phyloP scores from a whole-genome alignment of 164 flowering plant genomes.

The Vitis cinerea region DNA sequence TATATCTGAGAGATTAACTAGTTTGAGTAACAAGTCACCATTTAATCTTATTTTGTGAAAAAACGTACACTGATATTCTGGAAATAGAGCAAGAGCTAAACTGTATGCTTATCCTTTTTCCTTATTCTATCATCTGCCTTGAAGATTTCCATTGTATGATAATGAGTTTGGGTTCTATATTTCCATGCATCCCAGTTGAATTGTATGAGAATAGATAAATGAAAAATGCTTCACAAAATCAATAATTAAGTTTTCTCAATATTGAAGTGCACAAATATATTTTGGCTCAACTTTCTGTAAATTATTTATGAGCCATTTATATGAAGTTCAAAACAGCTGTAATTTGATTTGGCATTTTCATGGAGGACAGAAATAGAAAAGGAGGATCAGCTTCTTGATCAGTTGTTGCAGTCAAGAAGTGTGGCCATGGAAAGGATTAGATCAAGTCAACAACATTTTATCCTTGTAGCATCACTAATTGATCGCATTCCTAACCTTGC shows the following conservation, averaged over 20 bases:
- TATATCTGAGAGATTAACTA: background rate
- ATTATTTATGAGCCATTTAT: background rate
- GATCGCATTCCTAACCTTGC: conserved; percentile 99
- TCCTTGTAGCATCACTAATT: conserved; percentile 88
- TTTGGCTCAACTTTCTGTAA: background rate
- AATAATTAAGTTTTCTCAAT: background rate
- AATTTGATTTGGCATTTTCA: background rate
- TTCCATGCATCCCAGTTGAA: background rate
- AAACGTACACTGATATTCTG: too few relatives aligned
- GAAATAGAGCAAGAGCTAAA: too few relatives aligned
- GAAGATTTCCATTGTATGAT: background rate
- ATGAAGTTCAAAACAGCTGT: background rate
- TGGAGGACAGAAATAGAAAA: conserved; percentile 64
- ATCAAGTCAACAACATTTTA: conserved; percentile 62
- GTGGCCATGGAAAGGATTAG: conserved; percentile 44
- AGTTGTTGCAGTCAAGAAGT: conserved; percentile 59
- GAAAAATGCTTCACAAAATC: background rate
- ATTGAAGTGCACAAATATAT: background rate
- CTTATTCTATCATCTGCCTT: background rate
- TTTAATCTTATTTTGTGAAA: background rate
- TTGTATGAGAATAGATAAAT: background rate
- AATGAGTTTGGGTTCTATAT: background rate
- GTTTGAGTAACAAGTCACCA: background rate
- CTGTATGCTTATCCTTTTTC: too few relatives aligned
- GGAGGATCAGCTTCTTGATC: conserved; percentile 78